phyloP scores from a whole-genome alignment of 169 alveolate species.

The Eimeria nieschulzi region DNA sequence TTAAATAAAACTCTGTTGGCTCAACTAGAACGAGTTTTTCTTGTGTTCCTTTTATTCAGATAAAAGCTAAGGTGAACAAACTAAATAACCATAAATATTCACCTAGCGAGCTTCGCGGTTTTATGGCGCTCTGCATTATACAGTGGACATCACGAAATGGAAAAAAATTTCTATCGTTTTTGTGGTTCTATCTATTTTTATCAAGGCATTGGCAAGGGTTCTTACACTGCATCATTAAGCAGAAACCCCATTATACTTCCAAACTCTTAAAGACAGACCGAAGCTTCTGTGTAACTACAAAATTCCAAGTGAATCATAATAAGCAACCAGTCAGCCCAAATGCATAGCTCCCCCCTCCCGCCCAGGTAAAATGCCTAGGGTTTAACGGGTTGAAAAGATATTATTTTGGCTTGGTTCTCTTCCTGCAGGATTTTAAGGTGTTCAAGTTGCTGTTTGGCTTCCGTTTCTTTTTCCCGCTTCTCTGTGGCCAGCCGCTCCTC shows the following conservation, averaged over 20 bases:
- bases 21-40: no score
- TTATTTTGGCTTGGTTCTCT: neutral
- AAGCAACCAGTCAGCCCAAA: neutral
- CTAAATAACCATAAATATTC: no score
- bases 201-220: neutral
- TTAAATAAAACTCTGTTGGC: no score
- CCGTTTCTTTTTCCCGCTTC: neutral
- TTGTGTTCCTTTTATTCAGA: no score
- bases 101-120: no score
- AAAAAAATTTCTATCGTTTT: no score
- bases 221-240: neutral
- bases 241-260: neutral
- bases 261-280: neutral
- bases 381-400: neutral
- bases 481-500: slow-evolving; percentile 15
- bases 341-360: no score
- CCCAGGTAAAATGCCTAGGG: no score
- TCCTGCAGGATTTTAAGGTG: neutral
- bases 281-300: neutral
- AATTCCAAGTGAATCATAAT: neutral
- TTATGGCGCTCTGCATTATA: no score
- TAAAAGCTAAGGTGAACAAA: no score
- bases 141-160: no score
- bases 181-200: no score
- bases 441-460: neutral